Evolutionary conservation across 2,329 filamentous ascomycete genomes (phyloP).

Genomic region (Beauveria medogensis): DNA sequence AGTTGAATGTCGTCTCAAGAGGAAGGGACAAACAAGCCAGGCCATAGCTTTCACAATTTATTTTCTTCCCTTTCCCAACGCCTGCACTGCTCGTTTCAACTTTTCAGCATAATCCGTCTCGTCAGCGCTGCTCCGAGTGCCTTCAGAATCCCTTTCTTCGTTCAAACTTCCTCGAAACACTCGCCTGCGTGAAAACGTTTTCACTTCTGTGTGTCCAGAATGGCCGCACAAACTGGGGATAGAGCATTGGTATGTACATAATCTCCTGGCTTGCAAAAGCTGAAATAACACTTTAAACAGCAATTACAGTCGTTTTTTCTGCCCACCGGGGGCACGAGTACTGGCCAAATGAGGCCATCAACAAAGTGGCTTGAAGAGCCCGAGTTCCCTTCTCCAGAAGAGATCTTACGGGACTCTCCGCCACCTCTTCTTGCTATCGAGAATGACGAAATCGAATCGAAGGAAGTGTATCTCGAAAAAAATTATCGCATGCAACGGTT

Average conservation of each 20-base stretch:
- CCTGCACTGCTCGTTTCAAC: no score
- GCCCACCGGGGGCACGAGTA: not conserved
- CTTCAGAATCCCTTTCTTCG: no score
- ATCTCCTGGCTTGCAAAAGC: no score
- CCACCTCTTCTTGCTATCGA: not conserved
- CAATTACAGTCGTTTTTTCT: not conserved
- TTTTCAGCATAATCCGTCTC: no score
- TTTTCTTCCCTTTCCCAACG: not conserved
- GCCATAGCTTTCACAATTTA: no score
- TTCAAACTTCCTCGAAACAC: not conserved
- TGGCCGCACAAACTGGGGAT: not conserved
- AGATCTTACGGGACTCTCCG: not conserved
- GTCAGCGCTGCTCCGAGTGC: no score
- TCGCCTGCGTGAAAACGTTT: not conserved
- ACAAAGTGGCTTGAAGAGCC: slow-evolving; percentile 2
- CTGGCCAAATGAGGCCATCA: not conserved
- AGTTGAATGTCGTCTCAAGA: not conserved
- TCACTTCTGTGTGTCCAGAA: not conserved
- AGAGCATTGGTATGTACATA: slow-evolving; percentile 4
- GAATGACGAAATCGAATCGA: slow-evolving; percentile 20
- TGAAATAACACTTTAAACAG: not conserved
- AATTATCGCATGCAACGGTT: slow-evolving; percentile 72
- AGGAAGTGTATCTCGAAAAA: slow-evolving; percentile 58
- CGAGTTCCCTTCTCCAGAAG: not conserved
- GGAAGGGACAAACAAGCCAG: not conserved